Percentiles rank a stretch among this genome's conserved stretches.
Evolutionary conservation across 1,139 yeast species (phyloP).

Genomic region (Lodderomyces jiufengensis): DNA sequence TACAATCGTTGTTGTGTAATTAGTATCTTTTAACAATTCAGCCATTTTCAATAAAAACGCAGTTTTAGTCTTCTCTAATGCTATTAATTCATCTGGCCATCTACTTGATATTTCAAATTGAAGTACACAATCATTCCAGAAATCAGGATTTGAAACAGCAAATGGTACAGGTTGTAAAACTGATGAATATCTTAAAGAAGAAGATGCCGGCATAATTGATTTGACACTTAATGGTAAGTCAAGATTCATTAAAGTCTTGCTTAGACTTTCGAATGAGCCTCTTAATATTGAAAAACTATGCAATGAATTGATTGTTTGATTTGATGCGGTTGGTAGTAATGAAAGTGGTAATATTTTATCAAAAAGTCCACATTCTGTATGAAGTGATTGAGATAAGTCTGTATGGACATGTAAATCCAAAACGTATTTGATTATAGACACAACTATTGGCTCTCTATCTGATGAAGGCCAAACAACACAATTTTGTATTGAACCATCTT

Average conservation of each 20-base stretch:
- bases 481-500: constrained; percentile 84
- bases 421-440: constrained; percentile 61
- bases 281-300: constrained; percentile 54
- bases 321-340: constrained; percentile 52
- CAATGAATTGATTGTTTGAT: constrained; percentile 49
- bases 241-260: constrained; percentile 49
- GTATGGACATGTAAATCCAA: constrained; percentile 60
- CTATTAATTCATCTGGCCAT: constrained; percentile 92
- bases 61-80: constrained; percentile 84
- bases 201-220: constrained; percentile 67
- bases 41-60: constrained; percentile 79
- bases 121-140: constrained; percentile 72
- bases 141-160: constrained; percentile 73
- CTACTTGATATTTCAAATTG: constrained; percentile 87
- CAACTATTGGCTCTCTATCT: constrained; percentile 61
- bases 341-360: constrained; percentile 57
- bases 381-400: constrained; percentile 39
- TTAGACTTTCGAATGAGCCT: constrained; percentile 63
- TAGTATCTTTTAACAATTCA: constrained; percentile 52
- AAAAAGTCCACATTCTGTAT: constrained; percentile 41
- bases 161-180: constrained; percentile 78
- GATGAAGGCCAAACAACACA: constrained; percentile 81
- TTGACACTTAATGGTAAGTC: constrained; percentile 72
- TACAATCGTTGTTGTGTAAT: constrained; percentile 54
- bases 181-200: constrained; percentile 72